These are phyloP conservation scores for Tetrahymena malaccensis DNA, from an alignment of 73 alveolate species.

Conservation along the genomic window DNA sequence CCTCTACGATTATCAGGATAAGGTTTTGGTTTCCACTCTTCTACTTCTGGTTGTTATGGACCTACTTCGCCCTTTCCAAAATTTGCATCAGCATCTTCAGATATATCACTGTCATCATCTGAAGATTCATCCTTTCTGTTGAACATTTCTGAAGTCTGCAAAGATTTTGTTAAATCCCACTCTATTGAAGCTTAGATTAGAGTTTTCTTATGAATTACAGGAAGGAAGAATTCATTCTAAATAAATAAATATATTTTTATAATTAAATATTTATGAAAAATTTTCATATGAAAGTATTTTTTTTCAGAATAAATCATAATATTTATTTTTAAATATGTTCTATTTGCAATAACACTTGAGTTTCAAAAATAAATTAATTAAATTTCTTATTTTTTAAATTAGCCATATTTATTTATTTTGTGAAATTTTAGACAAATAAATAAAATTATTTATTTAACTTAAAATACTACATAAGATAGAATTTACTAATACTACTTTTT, in stretches of 20 bases:
- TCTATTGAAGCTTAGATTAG: background rate
- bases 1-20: background rate
- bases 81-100: constrained; percentile 28
- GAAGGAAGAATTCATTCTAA: constrained; percentile 19
- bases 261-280: no score
- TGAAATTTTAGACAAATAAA: no score
- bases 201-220: constrained; percentile 35
- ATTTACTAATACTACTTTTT: no score
- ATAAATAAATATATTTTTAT: background rate
- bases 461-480: no score
- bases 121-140: constrained; percentile 19
- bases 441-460: background rate
- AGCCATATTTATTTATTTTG: no score
- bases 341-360: no score
- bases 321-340: no score
- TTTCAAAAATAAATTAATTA: no score
- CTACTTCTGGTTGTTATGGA: background rate
- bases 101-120: constrained; percentile 16
- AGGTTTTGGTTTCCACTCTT: constrained; percentile 1
- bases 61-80: constrained; percentile 4
- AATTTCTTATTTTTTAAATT: no score
- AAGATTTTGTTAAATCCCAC: background rate
- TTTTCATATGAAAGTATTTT: no score
- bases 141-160: constrained; percentile 12
- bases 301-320: no score